Evolutionary conservation across 2,329 filamentous ascomycete species (phyloP).

Genomic region (Trichoderma brevicompactum): DNA sequence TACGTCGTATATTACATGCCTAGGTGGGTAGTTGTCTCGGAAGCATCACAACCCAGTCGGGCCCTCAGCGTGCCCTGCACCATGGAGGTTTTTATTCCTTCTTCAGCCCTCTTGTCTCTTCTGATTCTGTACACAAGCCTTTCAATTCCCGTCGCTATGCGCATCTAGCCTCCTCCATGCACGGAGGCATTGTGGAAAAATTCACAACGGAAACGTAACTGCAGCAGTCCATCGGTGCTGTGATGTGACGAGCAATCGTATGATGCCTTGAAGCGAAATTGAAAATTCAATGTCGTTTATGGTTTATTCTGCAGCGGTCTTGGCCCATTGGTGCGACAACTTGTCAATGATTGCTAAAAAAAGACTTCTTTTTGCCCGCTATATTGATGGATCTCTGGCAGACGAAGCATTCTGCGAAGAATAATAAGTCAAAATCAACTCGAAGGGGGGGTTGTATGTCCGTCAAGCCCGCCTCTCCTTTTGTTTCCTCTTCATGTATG

Average conservation of each 20-base stretch:
- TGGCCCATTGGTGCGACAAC: too few relatives aligned
- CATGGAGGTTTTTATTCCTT: not conserved
- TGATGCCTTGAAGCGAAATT: not conserved
- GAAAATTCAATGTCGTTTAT: not conserved
- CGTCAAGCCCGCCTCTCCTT: not conserved
- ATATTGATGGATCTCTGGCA: too few relatives aligned
- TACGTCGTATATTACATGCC: not conserved
- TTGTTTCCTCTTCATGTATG: not conserved
- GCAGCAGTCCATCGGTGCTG: not conserved
- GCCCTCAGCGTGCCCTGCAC: not conserved
- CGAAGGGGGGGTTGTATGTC: too few relatives aligned
- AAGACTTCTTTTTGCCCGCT: too few relatives aligned
- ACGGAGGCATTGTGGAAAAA: too few relatives aligned
- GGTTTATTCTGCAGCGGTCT: not conserved
- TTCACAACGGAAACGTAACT: too few relatives aligned
- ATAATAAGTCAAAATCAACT: too few relatives aligned
- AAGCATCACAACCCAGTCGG: slow-evolving; percentile 1
- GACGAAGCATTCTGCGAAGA: too few relatives aligned
- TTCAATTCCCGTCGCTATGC: slow-evolving; percentile 10
- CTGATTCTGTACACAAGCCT: not conserved
- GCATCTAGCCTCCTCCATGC: not conserved
- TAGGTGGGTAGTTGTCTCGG: not conserved
- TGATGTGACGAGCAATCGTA: not conserved
- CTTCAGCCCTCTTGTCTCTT: not conserved
- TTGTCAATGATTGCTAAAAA: too few relatives aligned